Conservation (phyloP, 2,329 filamentous ascomycete species). For the Sporothrix phasma region DNA sequence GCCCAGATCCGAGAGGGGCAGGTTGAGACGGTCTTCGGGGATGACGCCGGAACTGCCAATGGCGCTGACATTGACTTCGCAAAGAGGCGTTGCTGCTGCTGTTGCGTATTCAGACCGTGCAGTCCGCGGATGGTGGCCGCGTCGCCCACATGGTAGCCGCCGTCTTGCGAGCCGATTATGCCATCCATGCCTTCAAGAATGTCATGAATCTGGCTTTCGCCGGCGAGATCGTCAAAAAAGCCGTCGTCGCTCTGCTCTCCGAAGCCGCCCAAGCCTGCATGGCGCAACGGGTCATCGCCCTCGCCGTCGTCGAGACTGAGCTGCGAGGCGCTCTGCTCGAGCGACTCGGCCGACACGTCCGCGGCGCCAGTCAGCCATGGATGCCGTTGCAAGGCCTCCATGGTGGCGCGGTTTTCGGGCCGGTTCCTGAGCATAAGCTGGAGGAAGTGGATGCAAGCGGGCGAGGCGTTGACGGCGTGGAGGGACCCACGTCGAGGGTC, state of each 20-base stretch:
- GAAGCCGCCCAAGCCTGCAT: slow-evolving; percentile 6
- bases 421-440: slow-evolving; percentile 71
- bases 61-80: slow-evolving; percentile 45
- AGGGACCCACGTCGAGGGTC: slow-evolving; percentile 59
- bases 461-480: slow-evolving; percentile 47
- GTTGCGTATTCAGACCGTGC: neutral
- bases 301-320: slow-evolving; percentile 48
- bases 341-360: slow-evolving; percentile 45
- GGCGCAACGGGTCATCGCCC: neutral
- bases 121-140: neutral
- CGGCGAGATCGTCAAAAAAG: slow-evolving; percentile 23
- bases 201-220: slow-evolving; percentile 25
- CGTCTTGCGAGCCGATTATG: slow-evolving; percentile 63
- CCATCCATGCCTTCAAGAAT: slow-evolving; percentile 23
- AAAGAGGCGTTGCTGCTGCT: slow-evolving; percentile 36
- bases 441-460: slow-evolving; percentile 63
- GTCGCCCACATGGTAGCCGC: slow-evolving; percentile 43
- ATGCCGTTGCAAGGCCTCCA: slow-evolving; percentile 59
- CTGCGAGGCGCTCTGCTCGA: slow-evolving; percentile 51
- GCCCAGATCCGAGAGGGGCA: slow-evolving; percentile 29
- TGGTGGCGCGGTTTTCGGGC: slow-evolving; percentile 65
- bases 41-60: slow-evolving; percentile 45
- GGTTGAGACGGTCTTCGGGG: slow-evolving; percentile 38
- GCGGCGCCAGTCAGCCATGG: slow-evolving; percentile 53
- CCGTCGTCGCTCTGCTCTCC: slow-evolving; percentile 23